Conservation (phyloP, 2,329 filamentous ascomycete species). For the Penicillium olsonii region DNA sequence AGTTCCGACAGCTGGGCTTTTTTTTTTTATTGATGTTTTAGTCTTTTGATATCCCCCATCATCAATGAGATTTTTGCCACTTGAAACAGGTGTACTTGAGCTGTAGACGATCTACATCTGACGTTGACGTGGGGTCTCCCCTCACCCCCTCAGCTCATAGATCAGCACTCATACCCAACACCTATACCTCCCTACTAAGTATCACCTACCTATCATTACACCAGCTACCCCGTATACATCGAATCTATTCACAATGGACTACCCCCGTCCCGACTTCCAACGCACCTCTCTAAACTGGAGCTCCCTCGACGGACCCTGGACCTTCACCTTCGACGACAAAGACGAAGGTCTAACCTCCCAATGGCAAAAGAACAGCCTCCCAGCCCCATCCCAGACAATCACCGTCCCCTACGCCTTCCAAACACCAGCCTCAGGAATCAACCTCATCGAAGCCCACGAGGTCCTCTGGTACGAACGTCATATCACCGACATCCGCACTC, state of each 20-base stretch:
- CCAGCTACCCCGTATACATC: background rate
- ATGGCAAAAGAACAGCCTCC: slow-evolving; percentile 55
- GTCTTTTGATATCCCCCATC: slow-evolving; percentile 26
- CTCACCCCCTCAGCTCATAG: background rate
- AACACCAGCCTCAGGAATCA: slow-evolving; percentile 62
- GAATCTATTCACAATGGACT: slow-evolving; percentile 28
- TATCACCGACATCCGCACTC: slow-evolving; percentile 53
- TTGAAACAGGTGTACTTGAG: background rate
- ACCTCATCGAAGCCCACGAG: slow-evolving; percentile 64
- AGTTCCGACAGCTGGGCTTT: slow-evolving; percentile 5
- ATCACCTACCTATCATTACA: background rate
- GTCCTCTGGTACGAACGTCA: slow-evolving; percentile 66
- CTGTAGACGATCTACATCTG: background rate
- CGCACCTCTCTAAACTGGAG: slow-evolving; percentile 59
- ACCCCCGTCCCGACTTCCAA: slow-evolving; percentile 67
- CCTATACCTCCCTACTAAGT: no score
- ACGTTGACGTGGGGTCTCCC: slow-evolving; percentile 18
- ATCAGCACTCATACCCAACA: no score
- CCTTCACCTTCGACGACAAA: slow-evolving; percentile 66
- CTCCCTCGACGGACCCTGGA: slow-evolving; percentile 64
- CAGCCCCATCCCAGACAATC: slow-evolving; percentile 52
- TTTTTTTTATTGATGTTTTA: slow-evolving; percentile 21
- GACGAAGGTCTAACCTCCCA: slow-evolving; percentile 55
- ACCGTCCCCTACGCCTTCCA: slow-evolving; percentile 68
- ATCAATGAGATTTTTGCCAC: slow-evolving; percentile 28